Conservation (phyloP, 1,284 basidiomycete genomes). For the Kwoniella shivajii region DNA sequence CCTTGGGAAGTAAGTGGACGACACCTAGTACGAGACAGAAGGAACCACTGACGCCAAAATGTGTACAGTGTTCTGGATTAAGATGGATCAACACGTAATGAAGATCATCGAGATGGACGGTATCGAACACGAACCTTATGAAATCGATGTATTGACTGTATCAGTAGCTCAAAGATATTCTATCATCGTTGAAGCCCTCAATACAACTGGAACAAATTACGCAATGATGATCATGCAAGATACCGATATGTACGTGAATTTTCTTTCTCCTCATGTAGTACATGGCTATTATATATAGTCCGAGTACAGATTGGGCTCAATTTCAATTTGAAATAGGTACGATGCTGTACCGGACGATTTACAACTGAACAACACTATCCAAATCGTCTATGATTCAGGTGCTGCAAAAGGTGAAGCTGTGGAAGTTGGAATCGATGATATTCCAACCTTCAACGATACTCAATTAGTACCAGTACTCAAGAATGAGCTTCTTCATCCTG, state of each 20-base stretch:
- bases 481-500: constrained; percentile 43
- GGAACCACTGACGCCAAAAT: too few relatives aligned
- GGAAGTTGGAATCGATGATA: constrained; percentile 21
- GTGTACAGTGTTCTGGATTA: constrained; percentile 79
- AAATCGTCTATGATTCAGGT: constrained; percentile 62
- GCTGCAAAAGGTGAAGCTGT: constrained; percentile 19
- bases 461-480: constrained; percentile 49
- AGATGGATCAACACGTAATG: constrained; percentile 92
- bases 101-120: constrained; percentile 86
- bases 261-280: constrained; percentile 24
- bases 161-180: constrained; percentile 91
- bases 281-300: not conserved
- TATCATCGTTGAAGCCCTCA: constrained; percentile 82
- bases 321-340: constrained; percentile 72
- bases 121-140: constrained; percentile 72
- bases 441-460: constrained; percentile 53
- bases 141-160: constrained; percentile 69
- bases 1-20: constrained; percentile 46
- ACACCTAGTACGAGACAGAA: not conserved
- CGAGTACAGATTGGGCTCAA: not conserved
- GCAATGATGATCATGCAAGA: constrained; percentile 89
- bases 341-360: constrained; percentile 72
- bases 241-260: constrained; percentile 58
- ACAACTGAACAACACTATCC: constrained; percentile 75
- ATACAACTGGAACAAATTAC: constrained; percentile 81